Evolutionary conservation across 495 filamentous ascomycete genomes (phyloP).

Genomic region (Trichoderma virens): DNA sequence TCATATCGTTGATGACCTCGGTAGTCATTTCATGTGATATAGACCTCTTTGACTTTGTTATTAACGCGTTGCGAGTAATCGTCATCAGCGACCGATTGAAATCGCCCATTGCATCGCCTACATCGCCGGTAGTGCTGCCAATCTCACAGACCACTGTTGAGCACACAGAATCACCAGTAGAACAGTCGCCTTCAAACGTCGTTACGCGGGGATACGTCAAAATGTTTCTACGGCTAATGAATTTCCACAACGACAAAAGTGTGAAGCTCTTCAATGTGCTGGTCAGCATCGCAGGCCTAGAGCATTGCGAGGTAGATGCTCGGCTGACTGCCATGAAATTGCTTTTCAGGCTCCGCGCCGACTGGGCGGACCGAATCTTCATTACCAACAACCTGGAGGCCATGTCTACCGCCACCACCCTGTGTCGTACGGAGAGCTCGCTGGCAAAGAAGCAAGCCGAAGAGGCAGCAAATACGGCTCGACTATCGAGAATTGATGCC

Average conservation of each 20-base stretch:
- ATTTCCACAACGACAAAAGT: constrained; percentile 43
- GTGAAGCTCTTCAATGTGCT: constrained; percentile 45
- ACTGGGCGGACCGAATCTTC: constrained; percentile 64
- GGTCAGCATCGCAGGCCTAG: constrained; percentile 49
- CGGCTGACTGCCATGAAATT: constrained; percentile 76
- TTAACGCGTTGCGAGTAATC: constrained; percentile 39
- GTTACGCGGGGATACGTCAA: constrained; percentile 48
- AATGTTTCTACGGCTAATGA: constrained; percentile 55
- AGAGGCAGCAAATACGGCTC: constrained; percentile 35
- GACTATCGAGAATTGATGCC: constrained; percentile 30
- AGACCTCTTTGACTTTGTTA: constrained; percentile 43
- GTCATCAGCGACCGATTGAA: constrained; percentile 32
- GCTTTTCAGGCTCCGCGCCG: constrained; percentile 74
- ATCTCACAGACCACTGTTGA: not conserved
- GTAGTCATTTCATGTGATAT: constrained; percentile 42
- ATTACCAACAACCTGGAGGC: constrained; percentile 58
- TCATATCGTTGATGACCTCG: constrained; percentile 40
- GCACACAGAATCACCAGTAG: constrained; percentile 5
- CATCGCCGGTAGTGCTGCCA: constrained; percentile 22
- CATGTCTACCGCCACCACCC: constrained; percentile 58
- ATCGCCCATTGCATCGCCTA: constrained; percentile 19
- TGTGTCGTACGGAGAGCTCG: constrained; percentile 59
- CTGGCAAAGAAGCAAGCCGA: constrained; percentile 42
- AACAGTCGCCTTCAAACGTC: constrained; percentile 45
- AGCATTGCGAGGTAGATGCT: constrained; percentile 52